Evolutionary conservation across 129 eudicot species (phyloP).

Genomic region (Tagetes patula): DNA sequence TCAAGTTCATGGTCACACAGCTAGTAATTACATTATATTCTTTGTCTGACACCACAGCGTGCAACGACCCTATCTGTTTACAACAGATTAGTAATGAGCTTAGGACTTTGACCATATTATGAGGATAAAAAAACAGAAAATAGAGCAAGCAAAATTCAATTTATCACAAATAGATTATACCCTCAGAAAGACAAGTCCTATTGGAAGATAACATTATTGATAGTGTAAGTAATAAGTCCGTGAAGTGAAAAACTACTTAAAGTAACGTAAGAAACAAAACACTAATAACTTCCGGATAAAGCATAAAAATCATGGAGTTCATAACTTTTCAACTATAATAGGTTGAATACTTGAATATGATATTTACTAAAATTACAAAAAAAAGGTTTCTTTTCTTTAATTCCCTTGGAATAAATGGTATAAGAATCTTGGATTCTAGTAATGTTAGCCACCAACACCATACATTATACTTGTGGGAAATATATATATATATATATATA

Average conservation of each 20-base stretch:
- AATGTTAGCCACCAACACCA: slow-evolving; percentile 2
- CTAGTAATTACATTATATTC: slow-evolving; percentile 73
- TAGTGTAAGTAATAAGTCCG: slow-evolving; percentile 5
- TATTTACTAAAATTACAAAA: slow-evolving; percentile 1
- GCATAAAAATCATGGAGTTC: slow-evolving; percentile 12
- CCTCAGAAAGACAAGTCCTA: slow-evolving; percentile 8
- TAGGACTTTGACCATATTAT: slow-evolving; percentile 21
- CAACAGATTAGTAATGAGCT: slow-evolving; percentile 19
- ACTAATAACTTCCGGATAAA: slow-evolving; percentile 1
- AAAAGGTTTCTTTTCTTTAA: neutral
- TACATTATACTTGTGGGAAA: neutral
- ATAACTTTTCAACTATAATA: neutral
- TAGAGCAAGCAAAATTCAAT: slow-evolving; percentile 2
- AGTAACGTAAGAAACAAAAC: neutral
- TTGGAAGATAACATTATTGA: slow-evolving; percentile 4
- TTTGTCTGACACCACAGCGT: slow-evolving; percentile 79
- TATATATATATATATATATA: neutral
- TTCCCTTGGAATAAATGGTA: neutral
- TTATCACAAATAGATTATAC: slow-evolving; percentile 8
- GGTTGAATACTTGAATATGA: neutral
- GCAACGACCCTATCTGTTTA: slow-evolving; percentile 78
- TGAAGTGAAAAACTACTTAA: neutral
- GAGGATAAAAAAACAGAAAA: slow-evolving; percentile 2
- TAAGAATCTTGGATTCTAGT: neutral
- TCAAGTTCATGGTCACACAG: slow-evolving; percentile 69